Base-by-base conservation (phyloP, 2,329 filamentous ascomycete species). In the Fusarium tricinctum region DNA sequence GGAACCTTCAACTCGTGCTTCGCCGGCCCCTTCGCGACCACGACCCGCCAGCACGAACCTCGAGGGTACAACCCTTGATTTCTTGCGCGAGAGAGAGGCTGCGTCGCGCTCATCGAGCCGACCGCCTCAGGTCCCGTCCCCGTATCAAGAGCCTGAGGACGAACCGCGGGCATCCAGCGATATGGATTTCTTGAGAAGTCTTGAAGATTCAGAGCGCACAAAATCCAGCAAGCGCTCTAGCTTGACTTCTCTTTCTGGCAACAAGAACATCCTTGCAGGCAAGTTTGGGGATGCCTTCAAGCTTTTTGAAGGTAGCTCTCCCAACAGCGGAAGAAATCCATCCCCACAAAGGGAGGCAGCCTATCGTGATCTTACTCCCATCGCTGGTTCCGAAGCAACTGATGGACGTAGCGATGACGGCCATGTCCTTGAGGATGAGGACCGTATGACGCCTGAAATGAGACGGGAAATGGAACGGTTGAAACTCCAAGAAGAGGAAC, bases 281-380 rank as follows among this genome's bases (percentile, higher is more conserved):
- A 93, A 91, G 71, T 97, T 98, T 77, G 93, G 94, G 1, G 94
- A 97, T 73, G 94, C 95, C 5, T 97, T 98, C 81, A 93, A 95
- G 75, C 88, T 92, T 8, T 98, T 98, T 71, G 96, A 99, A 78
- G 85, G 83, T 23, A 86, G 83, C 61, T 78, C 62, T 74, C 73
- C 68, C 48, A 22, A 66, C 70, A 13, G 73, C 72, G 17, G 76
- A 8, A 80, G 83, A 35, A 82, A 83, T 15, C 81, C 84, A 2
- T 86, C 85, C 7, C 85, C 84, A 6, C 78, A 82, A 26, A 84
- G 83, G 71, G 83, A 83, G 53, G 73, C 78, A 28, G 84, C 80
- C 68, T 84, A 75, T 63, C 83, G 78, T 78, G 84, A 79, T 71
- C 80, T 91, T 38, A 91, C 91, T 15, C 91, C 92, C 0, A 92